phyloP scores from a whole-genome alignment of 495 filamentous ascomycete species.

The Cercophora samala region DNA sequence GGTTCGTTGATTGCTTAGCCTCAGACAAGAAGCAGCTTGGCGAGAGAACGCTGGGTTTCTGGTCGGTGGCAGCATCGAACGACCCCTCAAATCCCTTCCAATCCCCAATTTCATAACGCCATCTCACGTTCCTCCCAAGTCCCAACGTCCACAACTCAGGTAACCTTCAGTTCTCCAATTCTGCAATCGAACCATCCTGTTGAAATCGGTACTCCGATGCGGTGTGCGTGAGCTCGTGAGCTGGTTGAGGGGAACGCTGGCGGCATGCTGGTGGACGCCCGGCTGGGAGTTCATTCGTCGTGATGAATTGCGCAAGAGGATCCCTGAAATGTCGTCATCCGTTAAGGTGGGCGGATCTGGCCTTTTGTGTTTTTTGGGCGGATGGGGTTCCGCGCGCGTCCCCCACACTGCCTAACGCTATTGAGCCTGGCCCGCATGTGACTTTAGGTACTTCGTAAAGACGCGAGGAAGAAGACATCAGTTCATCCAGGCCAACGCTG shows the following conservation, averaged over 20 bases:
- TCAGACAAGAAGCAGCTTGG: neutral
- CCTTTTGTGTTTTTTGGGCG: slow-evolving; percentile 18
- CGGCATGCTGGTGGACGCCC: neutral
- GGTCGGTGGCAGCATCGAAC: neutral
- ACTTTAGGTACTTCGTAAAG: no score
- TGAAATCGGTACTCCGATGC: neutral
- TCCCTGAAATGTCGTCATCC: slow-evolving; percentile 28
- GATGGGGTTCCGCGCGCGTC: neutral
- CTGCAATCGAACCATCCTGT: neutral
- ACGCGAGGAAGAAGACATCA: neutral
- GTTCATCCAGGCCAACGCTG: neutral
- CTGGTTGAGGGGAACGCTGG: slow-evolving; percentile 1
- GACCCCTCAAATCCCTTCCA: neutral
- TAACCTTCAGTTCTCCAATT: neutral
- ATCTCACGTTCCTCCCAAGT: neutral
- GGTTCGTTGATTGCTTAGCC: neutral
- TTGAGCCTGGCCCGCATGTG: neutral
- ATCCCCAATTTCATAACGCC: neutral
- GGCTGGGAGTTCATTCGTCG: slow-evolving; percentile 17
- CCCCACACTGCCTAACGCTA: slow-evolving; percentile 12
- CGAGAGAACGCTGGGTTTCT: neutral
- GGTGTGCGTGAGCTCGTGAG: slow-evolving; percentile 1
- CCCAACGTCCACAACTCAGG: neutral
- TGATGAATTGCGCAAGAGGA: slow-evolving; percentile 23
- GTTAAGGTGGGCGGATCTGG: slow-evolving; percentile 10